phyloP scores from a whole-genome alignment of 495 filamentous ascomycete species.

The Astrothelium subdiscretum region DNA sequence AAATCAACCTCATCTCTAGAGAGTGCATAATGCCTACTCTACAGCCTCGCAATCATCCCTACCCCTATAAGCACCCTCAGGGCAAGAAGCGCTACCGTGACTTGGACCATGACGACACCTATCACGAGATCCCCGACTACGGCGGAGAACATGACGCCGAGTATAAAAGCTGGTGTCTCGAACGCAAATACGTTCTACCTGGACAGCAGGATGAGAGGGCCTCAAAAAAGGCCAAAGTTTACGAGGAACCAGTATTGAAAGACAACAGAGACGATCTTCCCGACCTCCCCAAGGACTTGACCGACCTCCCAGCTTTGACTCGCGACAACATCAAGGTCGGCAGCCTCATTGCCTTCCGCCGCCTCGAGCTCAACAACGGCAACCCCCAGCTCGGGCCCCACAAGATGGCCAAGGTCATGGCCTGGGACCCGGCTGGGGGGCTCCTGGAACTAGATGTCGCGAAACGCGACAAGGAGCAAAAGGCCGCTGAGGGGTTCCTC shows the following conservation, averaged over 20 bases:
- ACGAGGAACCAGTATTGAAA: too few relatives aligned
- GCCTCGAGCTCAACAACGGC: background rate
- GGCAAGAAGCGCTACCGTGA: background rate
- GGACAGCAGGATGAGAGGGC: background rate
- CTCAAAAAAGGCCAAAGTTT: background rate
- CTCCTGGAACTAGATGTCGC: too few relatives aligned
- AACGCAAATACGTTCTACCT: too few relatives aligned
- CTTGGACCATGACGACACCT: too few relatives aligned
- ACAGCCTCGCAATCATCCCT: constrained; percentile 62
- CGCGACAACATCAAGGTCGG: background rate
- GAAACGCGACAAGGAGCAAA: too few relatives aligned
- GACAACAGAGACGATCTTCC: background rate
- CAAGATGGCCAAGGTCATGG: background rate
- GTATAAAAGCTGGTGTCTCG: too few relatives aligned
- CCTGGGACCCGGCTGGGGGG: too few relatives aligned
- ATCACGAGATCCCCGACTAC: too few relatives aligned
- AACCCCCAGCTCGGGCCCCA: background rate
- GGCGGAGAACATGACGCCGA: too few relatives aligned
- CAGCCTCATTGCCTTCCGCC: background rate
- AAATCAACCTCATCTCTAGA: constrained; percentile 60
- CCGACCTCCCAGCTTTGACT: background rate
- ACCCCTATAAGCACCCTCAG: constrained; percentile 62
- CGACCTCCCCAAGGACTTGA: background rate
- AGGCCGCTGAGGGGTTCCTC: too few relatives aligned
- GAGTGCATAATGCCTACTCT: constrained; percentile 54